Evolutionary conservation across 139 green algal genomes (phyloP).

Genomic region (Picochlorum costavermella): DNA sequence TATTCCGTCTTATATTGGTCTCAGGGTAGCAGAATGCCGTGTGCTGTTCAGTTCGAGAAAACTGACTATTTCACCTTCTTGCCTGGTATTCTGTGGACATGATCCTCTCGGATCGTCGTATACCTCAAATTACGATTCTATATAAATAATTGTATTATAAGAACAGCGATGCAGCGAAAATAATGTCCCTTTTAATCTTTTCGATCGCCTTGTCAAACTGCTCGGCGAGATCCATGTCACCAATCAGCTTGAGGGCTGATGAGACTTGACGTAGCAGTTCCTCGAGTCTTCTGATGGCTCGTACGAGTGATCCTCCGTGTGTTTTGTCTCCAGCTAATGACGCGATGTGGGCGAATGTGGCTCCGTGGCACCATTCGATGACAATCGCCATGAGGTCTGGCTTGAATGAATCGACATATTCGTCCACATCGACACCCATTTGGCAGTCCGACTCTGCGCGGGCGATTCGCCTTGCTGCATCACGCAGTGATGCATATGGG

Average conservation of each 20-base stretch:
- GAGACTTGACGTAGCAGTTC: conserved; percentile 68
- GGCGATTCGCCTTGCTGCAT: conserved; percentile 45
- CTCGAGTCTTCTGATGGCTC: conserved; percentile 62
- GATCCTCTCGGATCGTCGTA: neutral
- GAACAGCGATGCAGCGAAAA: conserved; percentile 56
- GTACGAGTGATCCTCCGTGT: conserved; percentile 53
- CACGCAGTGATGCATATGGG: conserved; percentile 33
- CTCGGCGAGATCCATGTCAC: conserved; percentile 29
- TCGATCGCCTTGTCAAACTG: conserved; percentile 30
- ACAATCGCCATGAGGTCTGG: conserved; percentile 65
- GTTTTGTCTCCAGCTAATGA: conserved; percentile 27
- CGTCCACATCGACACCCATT: conserved; percentile 47
- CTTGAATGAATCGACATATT: conserved; percentile 60
- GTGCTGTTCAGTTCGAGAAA: too few species aligned
- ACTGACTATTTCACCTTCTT: too few species aligned
- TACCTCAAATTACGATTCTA: neutral
- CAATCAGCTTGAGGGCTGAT: conserved; percentile 22
- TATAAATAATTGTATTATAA: conserved; percentile 17
- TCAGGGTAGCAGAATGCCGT: too few species aligned
- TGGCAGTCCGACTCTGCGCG: conserved; percentile 41
- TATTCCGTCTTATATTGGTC: too few species aligned
- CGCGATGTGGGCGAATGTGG: conserved; percentile 48
- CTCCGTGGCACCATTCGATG: conserved; percentile 51
- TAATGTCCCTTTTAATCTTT: conserved; percentile 46
- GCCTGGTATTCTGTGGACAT: too few species aligned